These are phyloP conservation scores for Canavalia ensiformis DNA, from an alignment of 306 rosid genomes.

Conservation along the genomic window DNA sequence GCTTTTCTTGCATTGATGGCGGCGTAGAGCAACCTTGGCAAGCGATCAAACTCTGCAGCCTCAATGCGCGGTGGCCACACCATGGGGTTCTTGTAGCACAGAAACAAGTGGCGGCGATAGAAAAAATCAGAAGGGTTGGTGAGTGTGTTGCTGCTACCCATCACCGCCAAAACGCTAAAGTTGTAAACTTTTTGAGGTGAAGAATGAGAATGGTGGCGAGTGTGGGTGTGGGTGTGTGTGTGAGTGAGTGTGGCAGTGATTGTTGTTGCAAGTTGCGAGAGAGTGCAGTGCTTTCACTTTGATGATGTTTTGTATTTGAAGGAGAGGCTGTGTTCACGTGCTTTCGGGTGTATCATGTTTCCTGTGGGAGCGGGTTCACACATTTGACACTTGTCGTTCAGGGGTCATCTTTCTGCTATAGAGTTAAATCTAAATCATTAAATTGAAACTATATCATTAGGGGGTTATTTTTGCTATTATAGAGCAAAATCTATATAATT, in stretches of 20 bases:
- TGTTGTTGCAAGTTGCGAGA: neutral
- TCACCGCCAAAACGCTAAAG: conserved; percentile 2
- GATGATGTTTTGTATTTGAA: conserved; percentile 27
- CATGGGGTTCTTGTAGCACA: conserved; percentile 79
- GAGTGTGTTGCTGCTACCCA: conserved; percentile 49
- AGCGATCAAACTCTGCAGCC: conserved; percentile 90
- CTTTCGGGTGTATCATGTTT: neutral
- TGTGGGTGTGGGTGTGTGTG: neutral
- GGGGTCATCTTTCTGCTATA: too few relatives aligned
- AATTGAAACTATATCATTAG: too few relatives aligned
- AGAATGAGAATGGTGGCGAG: neutral
- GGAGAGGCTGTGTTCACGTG: neutral
- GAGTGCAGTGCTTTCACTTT: neutral
- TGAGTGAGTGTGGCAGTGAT: conserved; percentile 3
- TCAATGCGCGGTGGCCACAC: conserved; percentile 90
- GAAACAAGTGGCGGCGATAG: conserved; percentile 70
- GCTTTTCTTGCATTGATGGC: conserved; percentile 72
- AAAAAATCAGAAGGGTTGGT: conserved; percentile 62
- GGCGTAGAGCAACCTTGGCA: conserved; percentile 81
- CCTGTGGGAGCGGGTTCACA: neutral
- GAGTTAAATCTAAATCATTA: too few relatives aligned
- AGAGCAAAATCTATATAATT: too few relatives aligned
- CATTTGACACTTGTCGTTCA: neutral
- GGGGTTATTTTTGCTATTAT: too few relatives aligned
- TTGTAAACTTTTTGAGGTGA: neutral